Evolutionary conservation across 345 rosid species (phyloP).

Genomic region (Reutealis trisperma): DNA sequence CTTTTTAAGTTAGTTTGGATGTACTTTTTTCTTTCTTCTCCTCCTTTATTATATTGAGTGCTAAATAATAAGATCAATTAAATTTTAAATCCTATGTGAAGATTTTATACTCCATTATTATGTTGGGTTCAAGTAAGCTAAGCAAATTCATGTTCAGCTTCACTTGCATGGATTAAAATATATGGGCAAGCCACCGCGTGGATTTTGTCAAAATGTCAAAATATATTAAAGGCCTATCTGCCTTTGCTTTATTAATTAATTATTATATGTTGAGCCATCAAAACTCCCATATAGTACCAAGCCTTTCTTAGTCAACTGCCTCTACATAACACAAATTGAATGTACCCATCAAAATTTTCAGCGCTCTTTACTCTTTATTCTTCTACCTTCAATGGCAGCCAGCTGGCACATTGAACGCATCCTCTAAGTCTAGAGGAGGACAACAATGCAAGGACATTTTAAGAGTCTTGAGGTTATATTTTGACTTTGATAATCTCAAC

Average conservation of each 20-base stretch:
- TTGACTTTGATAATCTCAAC: too few relatives aligned
- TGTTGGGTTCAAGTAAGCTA: not conserved
- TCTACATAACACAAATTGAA: not conserved
- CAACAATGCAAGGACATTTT: not conserved
- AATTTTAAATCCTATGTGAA: not conserved
- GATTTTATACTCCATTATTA: too few relatives aligned
- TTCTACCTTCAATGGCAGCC: not conserved
- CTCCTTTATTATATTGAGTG: too few relatives aligned
- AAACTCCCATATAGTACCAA: not conserved
- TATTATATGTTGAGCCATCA: not conserved
- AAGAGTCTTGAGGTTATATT: not conserved
- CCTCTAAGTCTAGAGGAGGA: not conserved
- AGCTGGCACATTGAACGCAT: not conserved
- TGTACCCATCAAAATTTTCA: not conserved
- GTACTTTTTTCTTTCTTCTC: too few relatives aligned
- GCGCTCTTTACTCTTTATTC: too few relatives aligned
- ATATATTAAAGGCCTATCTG: not conserved
- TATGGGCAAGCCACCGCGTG: not conserved
- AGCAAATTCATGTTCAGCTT: not conserved
- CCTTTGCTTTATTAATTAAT: not conserved
- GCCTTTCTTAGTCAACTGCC: not conserved
- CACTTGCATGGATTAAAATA: not conserved
- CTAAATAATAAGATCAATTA: not conserved
- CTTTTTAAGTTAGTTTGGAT: too few relatives aligned
- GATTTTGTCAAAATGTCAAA: conserved; percentile 11